A percentile compares a stretch with the other conserved stretches of the same genome.
Evolutionary conservation across 2,329 filamentous ascomycete genomes (phyloP).

Genomic region (Sporothrix pallida): DNA sequence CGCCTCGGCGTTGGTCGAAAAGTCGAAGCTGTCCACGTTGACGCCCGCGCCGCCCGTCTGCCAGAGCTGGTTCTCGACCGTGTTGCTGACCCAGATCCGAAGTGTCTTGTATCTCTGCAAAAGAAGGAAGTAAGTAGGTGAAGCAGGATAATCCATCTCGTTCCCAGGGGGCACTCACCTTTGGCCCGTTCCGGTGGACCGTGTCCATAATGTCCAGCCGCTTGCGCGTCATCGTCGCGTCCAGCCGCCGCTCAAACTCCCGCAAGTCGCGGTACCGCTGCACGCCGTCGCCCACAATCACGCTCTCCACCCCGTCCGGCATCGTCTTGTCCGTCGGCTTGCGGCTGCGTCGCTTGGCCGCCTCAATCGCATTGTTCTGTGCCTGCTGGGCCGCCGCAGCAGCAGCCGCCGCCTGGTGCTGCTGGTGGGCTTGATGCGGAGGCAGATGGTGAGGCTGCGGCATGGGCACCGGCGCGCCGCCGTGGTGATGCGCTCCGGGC

Average conservation of each 20-base stretch:
- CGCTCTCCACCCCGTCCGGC: constrained; percentile 84
- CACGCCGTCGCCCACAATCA: constrained; percentile 80
- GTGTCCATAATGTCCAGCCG: constrained; percentile 87
- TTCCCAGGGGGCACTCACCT: constrained; percentile 30
- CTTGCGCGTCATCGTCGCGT: constrained; percentile 94
- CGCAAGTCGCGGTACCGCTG: constrained; percentile 82
- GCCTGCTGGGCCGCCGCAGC: constrained; percentile 58
- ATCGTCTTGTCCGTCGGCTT: constrained; percentile 96
- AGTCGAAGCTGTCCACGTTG: constrained; percentile 79
- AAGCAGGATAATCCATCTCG: neutral
- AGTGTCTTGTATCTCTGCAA: constrained; percentile 76
- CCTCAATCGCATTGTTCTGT: constrained; percentile 63
- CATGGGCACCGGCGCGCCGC: constrained; percentile 30
- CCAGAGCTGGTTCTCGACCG: constrained; percentile 92
- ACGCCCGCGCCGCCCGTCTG: constrained; percentile 70
- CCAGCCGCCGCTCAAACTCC: constrained; percentile 84
- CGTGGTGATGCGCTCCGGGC: constrained; percentile 30
- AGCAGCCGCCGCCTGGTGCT: constrained; percentile 46
- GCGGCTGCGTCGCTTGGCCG: constrained; percentile 78
- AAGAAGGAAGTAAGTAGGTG: neutral
- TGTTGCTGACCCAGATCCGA: constrained; percentile 94
- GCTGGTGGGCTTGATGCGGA: constrained; percentile 51
- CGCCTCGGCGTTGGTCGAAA: constrained; percentile 75
- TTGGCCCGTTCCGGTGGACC: constrained; percentile 64
- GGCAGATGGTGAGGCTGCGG: constrained; percentile 29